Percentiles rank a stretch among this genome's conserved stretches.
Conservation (phyloP, 163 green algal species). For the Scenedesmus sp. region DNA sequence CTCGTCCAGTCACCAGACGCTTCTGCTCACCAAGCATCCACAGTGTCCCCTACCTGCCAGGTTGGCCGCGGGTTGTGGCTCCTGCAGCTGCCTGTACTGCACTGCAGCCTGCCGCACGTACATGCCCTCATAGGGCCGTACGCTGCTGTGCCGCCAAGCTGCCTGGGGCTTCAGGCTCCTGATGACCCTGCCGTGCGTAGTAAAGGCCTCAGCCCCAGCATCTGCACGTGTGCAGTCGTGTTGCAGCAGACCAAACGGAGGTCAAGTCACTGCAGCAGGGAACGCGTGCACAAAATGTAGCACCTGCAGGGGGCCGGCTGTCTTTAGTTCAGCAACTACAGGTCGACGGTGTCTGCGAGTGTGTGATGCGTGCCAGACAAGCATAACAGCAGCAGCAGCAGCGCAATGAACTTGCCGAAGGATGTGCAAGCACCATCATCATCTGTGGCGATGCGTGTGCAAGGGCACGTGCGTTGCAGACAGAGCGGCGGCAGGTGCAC, state of each 20-base stretch:
- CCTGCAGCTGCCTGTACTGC: background rate
- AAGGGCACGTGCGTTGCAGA: too few species aligned
- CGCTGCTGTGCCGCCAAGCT: constrained; percentile 9
- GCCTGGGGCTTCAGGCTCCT: constrained; percentile 9
- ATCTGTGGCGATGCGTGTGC: too few species aligned
- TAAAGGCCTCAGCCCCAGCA: constrained; percentile 37
- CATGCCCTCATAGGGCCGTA: constrained; percentile 15
- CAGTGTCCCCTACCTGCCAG: background rate
- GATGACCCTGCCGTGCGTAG: constrained; percentile 13
- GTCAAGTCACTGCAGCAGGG: background rate
- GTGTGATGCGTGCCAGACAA: too few species aligned
- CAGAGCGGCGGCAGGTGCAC: too few species aligned
- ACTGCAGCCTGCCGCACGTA: background rate
- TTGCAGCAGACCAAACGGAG: background rate
- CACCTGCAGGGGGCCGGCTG: too few species aligned
- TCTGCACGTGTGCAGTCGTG: background rate
- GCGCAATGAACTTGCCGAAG: too few species aligned
- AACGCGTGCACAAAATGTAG: background rate
- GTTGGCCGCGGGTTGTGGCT: background rate
- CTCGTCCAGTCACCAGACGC: too few species aligned
- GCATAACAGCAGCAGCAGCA: too few species aligned
- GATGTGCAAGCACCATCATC: too few species aligned
- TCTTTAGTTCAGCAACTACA: too few species aligned
- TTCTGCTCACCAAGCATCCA: too few species aligned
- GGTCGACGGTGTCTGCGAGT: too few species aligned